Evolutionary conservation across 768 basidiomycete species (phyloP).

Genomic region (Myochromella boudieri): DNA sequence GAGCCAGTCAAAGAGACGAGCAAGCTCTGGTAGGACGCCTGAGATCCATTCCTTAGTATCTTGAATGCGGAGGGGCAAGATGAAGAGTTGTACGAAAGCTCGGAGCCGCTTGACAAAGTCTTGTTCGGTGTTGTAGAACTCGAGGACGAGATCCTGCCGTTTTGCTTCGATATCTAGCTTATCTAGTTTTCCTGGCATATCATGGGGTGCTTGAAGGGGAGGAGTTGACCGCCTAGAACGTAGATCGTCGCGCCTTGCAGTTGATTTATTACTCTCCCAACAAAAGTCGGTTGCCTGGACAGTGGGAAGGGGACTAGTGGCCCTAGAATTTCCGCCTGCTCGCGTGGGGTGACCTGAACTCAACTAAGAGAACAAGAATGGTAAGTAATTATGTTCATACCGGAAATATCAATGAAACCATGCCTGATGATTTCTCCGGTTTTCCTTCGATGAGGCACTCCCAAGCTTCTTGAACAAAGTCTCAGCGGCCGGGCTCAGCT

Average conservation of each 20-base stretch:
- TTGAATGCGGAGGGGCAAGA: conserved; percentile 73
- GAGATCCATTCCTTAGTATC: conserved; percentile 75
- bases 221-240: conserved; percentile 5
- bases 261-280: not conserved
- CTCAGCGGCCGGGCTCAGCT: conserved; percentile 47
- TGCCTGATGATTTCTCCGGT: conserved; percentile 15
- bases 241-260: conserved; percentile 16
- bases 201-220: conserved; percentile 1
- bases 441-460: conserved; percentile 19
- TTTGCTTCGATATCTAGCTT: conserved; percentile 8
- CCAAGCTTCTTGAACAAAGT: conserved; percentile 44
- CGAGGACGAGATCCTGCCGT: conserved; percentile 44
- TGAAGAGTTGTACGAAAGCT: conserved; percentile 68
- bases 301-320: conserved; percentile 4
- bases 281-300: not conserved
- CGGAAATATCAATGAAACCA: too few relatives aligned
- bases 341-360: conserved; percentile 1
- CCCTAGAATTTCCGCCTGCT: not conserved
- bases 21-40: conserved; percentile 71
- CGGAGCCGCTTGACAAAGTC: conserved; percentile 66
- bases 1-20: conserved; percentile 82
- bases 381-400: not conserved
- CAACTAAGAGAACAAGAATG: not conserved
- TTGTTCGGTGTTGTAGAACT: conserved; percentile 68
- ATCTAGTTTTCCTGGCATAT: not conserved